Evolutionary conservation across 2,329 filamentous ascomycete species (phyloP).

Genomic region (Metarhizium rileyi): DNA sequence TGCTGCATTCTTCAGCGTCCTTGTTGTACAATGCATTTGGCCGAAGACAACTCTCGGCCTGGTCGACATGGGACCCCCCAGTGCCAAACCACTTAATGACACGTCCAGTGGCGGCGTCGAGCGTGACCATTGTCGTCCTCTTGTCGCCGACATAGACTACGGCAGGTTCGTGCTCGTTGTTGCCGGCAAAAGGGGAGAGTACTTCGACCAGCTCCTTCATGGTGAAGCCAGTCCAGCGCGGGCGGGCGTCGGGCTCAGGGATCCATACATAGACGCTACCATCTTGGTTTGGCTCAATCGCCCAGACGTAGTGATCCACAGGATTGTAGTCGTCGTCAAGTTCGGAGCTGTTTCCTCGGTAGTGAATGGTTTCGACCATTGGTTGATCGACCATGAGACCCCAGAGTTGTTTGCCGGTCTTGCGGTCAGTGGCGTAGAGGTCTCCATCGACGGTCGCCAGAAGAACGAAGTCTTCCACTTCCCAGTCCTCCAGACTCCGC

Average conservation of each 20-base stretch:
- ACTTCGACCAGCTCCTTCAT: constrained; percentile 86
- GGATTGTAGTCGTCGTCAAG: constrained; percentile 49
- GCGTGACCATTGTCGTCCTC: constrained; percentile 77
- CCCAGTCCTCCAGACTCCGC: constrained; percentile 98
- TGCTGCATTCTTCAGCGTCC: constrained; percentile 66
- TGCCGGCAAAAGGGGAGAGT: constrained; percentile 64
- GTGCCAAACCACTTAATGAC: constrained; percentile 80
- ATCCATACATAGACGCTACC: constrained; percentile 82
- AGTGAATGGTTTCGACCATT: constrained; percentile 84
- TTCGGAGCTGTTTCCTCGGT: constrained; percentile 57
- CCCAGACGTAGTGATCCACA: constrained; percentile 86
- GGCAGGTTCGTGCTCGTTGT: constrained; percentile 52
- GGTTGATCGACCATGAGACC: constrained; percentile 73
- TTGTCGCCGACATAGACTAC: constrained; percentile 89
- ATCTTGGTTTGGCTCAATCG: constrained; percentile 83
- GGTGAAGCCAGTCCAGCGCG: constrained; percentile 59
- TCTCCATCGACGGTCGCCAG: constrained; percentile 99
- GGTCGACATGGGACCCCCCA: constrained; percentile 55
- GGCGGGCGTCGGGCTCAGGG: constrained; percentile 47
- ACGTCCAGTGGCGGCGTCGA: constrained; percentile 77
- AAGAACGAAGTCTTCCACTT: constrained; percentile 99
- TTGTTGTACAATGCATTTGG: constrained; percentile 58
- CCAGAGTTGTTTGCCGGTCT: constrained; percentile 78
- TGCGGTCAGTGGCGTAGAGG: constrained; percentile 82
- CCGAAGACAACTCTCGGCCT: constrained; percentile 65